Base-by-base conservation (phyloP, 1,139 yeast genomes). In the Yamadazyma oceani region DNA sequence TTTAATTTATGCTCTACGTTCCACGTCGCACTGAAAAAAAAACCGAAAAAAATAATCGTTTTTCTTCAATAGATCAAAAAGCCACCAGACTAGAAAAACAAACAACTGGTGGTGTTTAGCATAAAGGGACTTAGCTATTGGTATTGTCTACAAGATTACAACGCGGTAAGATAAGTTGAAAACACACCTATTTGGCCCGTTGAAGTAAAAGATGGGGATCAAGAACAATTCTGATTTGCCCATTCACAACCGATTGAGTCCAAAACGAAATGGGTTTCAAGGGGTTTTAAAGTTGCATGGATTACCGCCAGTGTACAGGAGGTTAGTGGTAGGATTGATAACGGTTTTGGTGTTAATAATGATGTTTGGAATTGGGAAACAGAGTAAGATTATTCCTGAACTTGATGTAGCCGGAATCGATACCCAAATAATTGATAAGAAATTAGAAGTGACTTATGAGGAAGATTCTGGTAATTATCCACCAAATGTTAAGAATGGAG, bases 181-280 rank as follows among this genome's bases (percentile, higher is more conserved):
- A n/a, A n/a, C n/a, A n/a, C n/a, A n/a, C n/a, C n/a, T n/a, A 22
- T 22, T 22, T 11, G 8, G 24, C 24, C 24, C 11, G n/a, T n/a
- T n/a, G n/a, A n/a, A n/a, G n/a, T n/a, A 19, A 8, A 19, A 13
- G 14, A 19, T 30, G 32, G 32, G 19, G 7, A 25, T 27, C 33
- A 70, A 69, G 57, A 69, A 66, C 54, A 53, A 64, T 15, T 29
- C 32, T 11, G 79, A 72, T 45, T 68, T 75, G 47, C 81, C 80
- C 38, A 60, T 67, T 59, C 69, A 68, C 43, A 39, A 38, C 27
- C 42, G 49, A 32, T 35, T 44, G 26, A 47, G 31, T 31, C 53
- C 53, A 24, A 41, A 41, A 22, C 30, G 39, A 19, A 33, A 30
- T n/a, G 26, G 34, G 3, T 22, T 39, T 9, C 21, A 19, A 19